Conservation (phyloP, 1,284 basidiomycete genomes). For the Neolentinus lepideus region DNA sequence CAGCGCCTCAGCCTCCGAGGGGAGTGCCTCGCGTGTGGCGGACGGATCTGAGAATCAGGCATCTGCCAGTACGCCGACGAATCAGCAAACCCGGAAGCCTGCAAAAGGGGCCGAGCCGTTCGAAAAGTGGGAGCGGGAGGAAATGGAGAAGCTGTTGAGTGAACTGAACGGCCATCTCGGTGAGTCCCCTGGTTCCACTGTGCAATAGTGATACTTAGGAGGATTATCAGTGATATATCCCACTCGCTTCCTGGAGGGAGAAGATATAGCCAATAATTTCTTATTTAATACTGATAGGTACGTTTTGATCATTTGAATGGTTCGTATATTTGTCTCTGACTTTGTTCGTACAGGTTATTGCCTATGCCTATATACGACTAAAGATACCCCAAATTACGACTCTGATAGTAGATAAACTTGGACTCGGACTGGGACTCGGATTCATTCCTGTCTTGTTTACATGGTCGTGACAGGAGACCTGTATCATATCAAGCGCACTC, state of each 20-base stretch:
- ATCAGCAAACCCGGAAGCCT: conserved; percentile 21
- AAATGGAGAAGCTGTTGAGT: conserved; percentile 79
- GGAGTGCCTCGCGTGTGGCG: not conserved
- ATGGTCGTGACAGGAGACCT: too few relatives aligned
- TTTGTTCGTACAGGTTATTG: conserved; percentile 27
- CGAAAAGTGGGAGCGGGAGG: conserved; percentile 75
- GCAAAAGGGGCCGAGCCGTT: conserved; percentile 61
- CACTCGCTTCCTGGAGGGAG: conserved; percentile 79
- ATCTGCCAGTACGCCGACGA: conserved; percentile 11
- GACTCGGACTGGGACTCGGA: not conserved
- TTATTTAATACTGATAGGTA: conserved; percentile 84
- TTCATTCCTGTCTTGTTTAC: not conserved
- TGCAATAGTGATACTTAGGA: too few relatives aligned
- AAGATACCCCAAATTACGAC: conserved; percentile 7
- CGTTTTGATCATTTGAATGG: conserved; percentile 13
- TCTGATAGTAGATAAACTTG: not conserved
- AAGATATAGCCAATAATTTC: conserved; percentile 85
- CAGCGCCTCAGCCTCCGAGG: not conserved
- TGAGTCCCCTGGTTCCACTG: too few relatives aligned
- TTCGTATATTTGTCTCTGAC: conserved; percentile 5
- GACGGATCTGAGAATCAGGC: conserved; percentile 13
- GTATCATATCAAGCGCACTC: too few relatives aligned
- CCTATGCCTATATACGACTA: conserved; percentile 51
- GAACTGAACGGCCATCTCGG: conserved; percentile 82
- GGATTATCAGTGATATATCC: conserved; percentile 66